Conservation (phyloP, 192 early-diverging fungal genomes). For the Coemansia sp. region DNA sequence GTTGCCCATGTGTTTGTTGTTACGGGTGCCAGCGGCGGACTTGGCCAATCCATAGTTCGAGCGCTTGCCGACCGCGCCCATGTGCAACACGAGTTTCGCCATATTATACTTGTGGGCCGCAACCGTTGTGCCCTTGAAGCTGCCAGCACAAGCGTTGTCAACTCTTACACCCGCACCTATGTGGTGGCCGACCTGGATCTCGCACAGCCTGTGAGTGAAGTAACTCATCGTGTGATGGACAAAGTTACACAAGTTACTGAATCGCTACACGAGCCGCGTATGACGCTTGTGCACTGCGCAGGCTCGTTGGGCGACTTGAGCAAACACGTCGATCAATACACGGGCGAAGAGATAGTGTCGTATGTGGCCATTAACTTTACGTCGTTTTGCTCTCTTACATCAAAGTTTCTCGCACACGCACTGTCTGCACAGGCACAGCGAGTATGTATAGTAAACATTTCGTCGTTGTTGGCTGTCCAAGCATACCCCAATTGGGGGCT, state of each 20-base stretch:
- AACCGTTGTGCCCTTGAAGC: slow-evolving; percentile 31
- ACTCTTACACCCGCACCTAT: slow-evolving; percentile 15
- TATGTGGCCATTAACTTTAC: slow-evolving; percentile 62
- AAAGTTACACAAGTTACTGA: neutral
- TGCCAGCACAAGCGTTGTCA: slow-evolving; percentile 13
- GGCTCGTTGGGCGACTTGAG: slow-evolving; percentile 69
- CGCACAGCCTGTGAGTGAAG: neutral
- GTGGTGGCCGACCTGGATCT: slow-evolving; percentile 22
- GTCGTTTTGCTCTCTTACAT: slow-evolving; percentile 54
- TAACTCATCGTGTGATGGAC: slow-evolving; percentile 8
- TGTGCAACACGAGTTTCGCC: slow-evolving; percentile 20
- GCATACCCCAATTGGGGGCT: slow-evolving; percentile 77
- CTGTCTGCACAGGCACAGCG: slow-evolving; percentile 8
- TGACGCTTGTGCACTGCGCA: slow-evolving; percentile 72
- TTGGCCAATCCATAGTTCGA: slow-evolving; percentile 58
- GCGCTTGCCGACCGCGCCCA: slow-evolving; percentile 33
- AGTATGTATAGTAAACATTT: slow-evolving; percentile 69
- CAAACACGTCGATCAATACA: slow-evolving; percentile 56
- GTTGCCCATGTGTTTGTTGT: slow-evolving; percentile 38
- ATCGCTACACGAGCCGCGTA: slow-evolving; percentile 10
- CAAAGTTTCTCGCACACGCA: slow-evolving; percentile 31
- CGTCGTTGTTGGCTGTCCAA: slow-evolving; percentile 71
- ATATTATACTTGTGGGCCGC: slow-evolving; percentile 63
- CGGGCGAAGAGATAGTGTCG: slow-evolving; percentile 43
- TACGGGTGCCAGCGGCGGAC: slow-evolving; percentile 67